Evolutionary conservation across 345 rosid genomes (phyloP).

Genomic region (Brassica cretica): DNA sequence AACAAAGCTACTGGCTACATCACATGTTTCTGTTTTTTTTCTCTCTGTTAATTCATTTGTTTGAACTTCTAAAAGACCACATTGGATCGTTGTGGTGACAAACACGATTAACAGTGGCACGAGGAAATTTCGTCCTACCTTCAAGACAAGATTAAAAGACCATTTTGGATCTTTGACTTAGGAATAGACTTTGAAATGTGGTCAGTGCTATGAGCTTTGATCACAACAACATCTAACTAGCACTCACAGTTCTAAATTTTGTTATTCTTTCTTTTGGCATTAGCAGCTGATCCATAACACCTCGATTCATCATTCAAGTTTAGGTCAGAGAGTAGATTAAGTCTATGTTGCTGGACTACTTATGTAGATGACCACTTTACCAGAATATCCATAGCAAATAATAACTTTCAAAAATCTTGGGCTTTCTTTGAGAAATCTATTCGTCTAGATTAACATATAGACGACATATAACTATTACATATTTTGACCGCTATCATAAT

Average conservation of each 20-base stretch:
- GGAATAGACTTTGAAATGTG: slow-evolving; percentile 17
- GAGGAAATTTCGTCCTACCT: slow-evolving; percentile 30
- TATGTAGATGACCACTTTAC: background rate
- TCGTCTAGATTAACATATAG: too few relatives aligned
- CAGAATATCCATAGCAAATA: background rate
- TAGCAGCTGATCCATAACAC: background rate
- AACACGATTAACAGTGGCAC: background rate
- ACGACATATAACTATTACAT: too few relatives aligned
- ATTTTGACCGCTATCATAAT: too few relatives aligned
- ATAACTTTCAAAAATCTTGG: background rate
- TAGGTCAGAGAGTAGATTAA: background rate
- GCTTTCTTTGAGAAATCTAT: background rate
- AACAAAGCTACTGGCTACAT: background rate
- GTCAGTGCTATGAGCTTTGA: background rate
- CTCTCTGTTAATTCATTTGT: background rate
- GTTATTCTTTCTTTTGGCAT: background rate
- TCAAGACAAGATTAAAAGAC: slow-evolving; percentile 6
- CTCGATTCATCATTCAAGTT: background rate
- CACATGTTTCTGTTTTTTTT: background rate
- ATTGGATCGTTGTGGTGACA: slow-evolving; percentile 1
- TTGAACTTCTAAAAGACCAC: background rate
- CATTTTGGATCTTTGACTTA: slow-evolving; percentile 30
- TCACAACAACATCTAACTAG: background rate
- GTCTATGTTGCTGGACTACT: background rate
- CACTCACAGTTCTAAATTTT: background rate